Percentiles rank a stretch among this genome's conserved stretches.
Evolutionary conservation across 805 yeast genomes (phyloP).

Genomic region (Lipomyces sp.): DNA sequence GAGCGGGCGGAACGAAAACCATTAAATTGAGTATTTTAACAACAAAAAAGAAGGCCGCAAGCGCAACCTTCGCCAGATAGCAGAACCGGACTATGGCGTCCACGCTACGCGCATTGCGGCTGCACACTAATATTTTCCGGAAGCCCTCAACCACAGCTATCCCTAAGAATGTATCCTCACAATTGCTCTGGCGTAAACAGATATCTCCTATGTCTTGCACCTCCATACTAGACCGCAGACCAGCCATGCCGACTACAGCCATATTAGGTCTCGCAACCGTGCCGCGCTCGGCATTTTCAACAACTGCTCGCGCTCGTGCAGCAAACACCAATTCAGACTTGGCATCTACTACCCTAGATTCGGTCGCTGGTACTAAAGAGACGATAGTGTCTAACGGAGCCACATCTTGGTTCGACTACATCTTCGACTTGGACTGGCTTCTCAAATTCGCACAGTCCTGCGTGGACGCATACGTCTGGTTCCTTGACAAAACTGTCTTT

Average conservation of each 20-base stretch:
- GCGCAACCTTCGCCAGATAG: background rate
- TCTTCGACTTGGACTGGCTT: slow-evolving; percentile 3
- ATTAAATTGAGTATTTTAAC: too few species aligned
- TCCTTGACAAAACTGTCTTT: background rate
- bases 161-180: background rate
- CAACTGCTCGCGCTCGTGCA: background rate
- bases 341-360: background rate
- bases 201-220: background rate
- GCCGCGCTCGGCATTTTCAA: background rate
- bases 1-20: too few species aligned
- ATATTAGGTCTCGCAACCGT: background rate
- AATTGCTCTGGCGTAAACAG: background rate
- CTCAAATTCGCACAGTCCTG: slow-evolving; percentile 1
- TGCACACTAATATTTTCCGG: background rate
- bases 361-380: background rate
- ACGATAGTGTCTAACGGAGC: background rate
- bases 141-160: background rate
- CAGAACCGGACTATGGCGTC: background rate
- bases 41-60: background rate
- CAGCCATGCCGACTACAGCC: background rate
- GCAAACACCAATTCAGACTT: background rate
- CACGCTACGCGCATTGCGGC: background rate
- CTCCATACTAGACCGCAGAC: background rate
- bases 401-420: background rate
- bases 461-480: slow-evolving; percentile 3